Evolutionary conservation across 345 rosid genomes (phyloP), one percentile per base, ranked within the genome.

Genomic region (Excoecaria cochinchinensis): DNA sequence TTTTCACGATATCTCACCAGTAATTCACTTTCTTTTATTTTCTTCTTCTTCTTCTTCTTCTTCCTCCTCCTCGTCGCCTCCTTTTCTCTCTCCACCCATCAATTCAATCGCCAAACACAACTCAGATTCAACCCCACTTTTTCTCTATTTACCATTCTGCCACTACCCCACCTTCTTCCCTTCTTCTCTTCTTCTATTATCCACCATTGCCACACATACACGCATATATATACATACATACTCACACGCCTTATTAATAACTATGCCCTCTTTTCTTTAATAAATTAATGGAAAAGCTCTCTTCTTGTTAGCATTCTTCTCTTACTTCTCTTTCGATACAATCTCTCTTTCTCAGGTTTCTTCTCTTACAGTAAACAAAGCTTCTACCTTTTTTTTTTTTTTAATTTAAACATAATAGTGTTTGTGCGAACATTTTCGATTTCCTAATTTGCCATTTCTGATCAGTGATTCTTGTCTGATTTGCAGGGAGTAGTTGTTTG

Each of bases 271-370:
- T 62, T 31, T 62, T 61, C 31, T 6, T 44, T 8, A 2, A 31
- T 12, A 2, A 22, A 2, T 8, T 48, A 51, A 50, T 70, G 59
- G 6, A 4, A 57, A 47, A 44, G 24, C 39, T 71, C 66, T 17
- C 67, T 65, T 53, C 70, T 84, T 72, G 83, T 78, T 72, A 60
- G 79, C 76, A 82, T 75, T 74, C 68, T 8, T 24, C 46, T 36
- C 63, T 59, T 59, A 3, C 24, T 59, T 24, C 64, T 25, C 79
- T 77, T 80, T 82, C 71, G 42, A 38, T 72, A 66, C 78, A 80
- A 74, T 83, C 81, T 87, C 84, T 82, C 75, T 76, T 82, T 81
- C 77, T 83, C 84, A 82, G 82, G 79, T 80, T 73, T 67, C 79
- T 82, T 21, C 53, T 25, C 74, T 82, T 77, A 57, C 81, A 62